Conservation (phyloP, 2,329 filamentous ascomycete genomes). For the Chalara sp. region DNA sequence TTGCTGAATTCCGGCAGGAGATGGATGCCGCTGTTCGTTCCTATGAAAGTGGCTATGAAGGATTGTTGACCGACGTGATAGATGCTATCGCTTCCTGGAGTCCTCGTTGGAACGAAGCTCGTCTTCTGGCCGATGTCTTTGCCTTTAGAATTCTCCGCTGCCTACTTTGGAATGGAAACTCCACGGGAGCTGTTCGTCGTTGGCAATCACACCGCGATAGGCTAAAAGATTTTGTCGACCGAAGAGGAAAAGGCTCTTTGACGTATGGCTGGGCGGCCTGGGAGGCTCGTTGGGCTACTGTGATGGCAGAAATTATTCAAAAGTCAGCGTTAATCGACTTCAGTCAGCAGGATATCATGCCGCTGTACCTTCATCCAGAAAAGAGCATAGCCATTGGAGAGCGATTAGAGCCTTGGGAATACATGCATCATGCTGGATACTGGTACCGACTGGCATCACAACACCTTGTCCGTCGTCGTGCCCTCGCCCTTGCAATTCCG, state of each 20-base stretch:
- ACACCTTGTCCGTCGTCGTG: conserved; percentile 47
- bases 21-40: conserved; percentile 81
- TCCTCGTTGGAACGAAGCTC: conserved; percentile 85
- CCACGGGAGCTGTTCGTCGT: conserved; percentile 70
- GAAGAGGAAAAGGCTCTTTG: conserved; percentile 74
- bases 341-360: conserved; percentile 19
- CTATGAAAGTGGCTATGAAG: conserved; percentile 82
- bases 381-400: conserved; percentile 49
- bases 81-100: conserved; percentile 88
- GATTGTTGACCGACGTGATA: conserved; percentile 74
- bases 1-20: conserved; percentile 90
- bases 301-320: conserved; percentile 56
- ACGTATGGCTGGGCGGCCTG: conserved; percentile 95
- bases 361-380: conserved; percentile 49
- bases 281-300: conserved; percentile 66
- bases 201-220: conserved; percentile 75
- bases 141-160: conserved; percentile 77
- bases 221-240: conserved; percentile 71
- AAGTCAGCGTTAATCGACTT: conserved; percentile 42
- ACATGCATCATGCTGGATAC: conserved; percentile 60
- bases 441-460: conserved; percentile 57
- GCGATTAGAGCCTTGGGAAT: conserved; percentile 54
- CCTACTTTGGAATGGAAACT: conserved; percentile 71
- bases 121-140: conserved; percentile 76
- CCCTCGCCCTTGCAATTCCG: conserved; percentile 48